A percentile compares a stretch with the other conserved stretches of the same genome.
Evolutionary conservation across 148 eudicot genomes (phyloP).

Genomic region (Arbutus unedo): DNA sequence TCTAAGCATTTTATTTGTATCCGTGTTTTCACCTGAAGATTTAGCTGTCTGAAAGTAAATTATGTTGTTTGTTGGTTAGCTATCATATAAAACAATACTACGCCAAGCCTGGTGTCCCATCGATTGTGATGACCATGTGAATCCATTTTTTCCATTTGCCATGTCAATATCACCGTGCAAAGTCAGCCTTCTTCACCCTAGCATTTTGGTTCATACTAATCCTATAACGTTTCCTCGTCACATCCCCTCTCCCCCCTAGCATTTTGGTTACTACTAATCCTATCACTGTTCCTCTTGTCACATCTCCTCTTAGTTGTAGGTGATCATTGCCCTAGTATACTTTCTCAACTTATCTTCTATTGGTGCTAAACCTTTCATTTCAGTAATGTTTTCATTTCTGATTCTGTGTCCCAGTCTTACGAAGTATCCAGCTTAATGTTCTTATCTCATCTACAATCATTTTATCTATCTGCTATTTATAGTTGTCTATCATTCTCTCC

Average conservation of each 20-base stretch:
- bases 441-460: background rate
- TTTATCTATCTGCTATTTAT: background rate
- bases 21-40: background rate
- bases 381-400: background rate
- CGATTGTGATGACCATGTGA: background rate
- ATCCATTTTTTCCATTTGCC: background rate
- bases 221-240: background rate
- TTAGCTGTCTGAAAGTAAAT: background rate
- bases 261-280: background rate
- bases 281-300: background rate
- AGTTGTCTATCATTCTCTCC: background rate
- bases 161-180: background rate
- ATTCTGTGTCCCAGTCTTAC: background rate
- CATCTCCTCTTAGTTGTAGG: background rate
- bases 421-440: background rate
- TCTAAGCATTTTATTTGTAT: background rate
- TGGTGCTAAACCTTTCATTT: background rate
- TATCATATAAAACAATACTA: too few species aligned
- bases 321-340: too few species aligned
- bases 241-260: background rate
- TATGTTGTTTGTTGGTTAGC: background rate
- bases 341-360: background rate
- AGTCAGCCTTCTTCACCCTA: background rate
- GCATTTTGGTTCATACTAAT: background rate
- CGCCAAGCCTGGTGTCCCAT: too few species aligned